phyloP scores from a whole-genome alignment of 1,284 basidiomycete genomes.

The Trichosporon sp. region DNA sequence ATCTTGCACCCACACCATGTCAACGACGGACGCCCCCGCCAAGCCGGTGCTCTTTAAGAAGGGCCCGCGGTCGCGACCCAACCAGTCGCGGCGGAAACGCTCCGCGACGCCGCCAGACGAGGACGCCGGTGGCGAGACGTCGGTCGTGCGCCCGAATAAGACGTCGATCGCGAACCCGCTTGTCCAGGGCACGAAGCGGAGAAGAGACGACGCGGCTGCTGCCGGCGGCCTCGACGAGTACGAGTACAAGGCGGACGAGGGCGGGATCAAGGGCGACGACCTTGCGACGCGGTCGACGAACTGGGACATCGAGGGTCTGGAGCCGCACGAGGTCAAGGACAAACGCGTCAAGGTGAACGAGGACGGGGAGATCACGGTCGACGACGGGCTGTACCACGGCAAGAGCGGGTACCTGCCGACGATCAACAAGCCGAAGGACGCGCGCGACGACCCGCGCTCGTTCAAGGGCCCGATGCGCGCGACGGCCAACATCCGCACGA shows the following conservation, averaged over 20 bases:
- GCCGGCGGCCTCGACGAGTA: slow-evolving; percentile 60
- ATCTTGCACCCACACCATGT: slow-evolving; percentile 17
- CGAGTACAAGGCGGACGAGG: slow-evolving; percentile 52
- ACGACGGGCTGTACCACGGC: slow-evolving; percentile 87
- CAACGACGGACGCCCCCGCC: slow-evolving; percentile 19
- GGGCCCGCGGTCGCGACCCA: slow-evolving; percentile 67
- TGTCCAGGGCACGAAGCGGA: slow-evolving; percentile 76
- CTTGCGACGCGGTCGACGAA: slow-evolving; percentile 49
- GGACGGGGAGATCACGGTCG: slow-evolving; percentile 49
- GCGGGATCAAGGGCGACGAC: slow-evolving; percentile 35
- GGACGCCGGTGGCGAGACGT: slow-evolving; percentile 35
- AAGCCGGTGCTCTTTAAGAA: slow-evolving; percentile 75
- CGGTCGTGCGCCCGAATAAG: slow-evolving; percentile 67
- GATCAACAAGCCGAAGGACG: slow-evolving; percentile 63
- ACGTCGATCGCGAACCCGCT: slow-evolving; percentile 65
- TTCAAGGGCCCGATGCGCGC: slow-evolving; percentile 76
- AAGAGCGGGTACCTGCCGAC: slow-evolving; percentile 76
- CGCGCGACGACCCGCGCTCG: slow-evolving; percentile 75
- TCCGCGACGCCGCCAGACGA: slow-evolving; percentile 58
- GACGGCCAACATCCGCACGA: slow-evolving; percentile 82
- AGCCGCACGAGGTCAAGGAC: slow-evolving; percentile 17
- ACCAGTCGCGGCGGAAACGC: slow-evolving; percentile 58
- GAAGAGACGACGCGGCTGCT: slow-evolving; percentile 61
- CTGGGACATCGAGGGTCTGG: slow-evolving; percentile 50
- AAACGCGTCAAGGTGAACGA: slow-evolving; percentile 46